Percentiles rank a stretch among this genome's conserved stretches.
Evolutionary conservation across 805 yeast genomes (phyloP).

Genomic region (Candida ascalaphidarum): DNA sequence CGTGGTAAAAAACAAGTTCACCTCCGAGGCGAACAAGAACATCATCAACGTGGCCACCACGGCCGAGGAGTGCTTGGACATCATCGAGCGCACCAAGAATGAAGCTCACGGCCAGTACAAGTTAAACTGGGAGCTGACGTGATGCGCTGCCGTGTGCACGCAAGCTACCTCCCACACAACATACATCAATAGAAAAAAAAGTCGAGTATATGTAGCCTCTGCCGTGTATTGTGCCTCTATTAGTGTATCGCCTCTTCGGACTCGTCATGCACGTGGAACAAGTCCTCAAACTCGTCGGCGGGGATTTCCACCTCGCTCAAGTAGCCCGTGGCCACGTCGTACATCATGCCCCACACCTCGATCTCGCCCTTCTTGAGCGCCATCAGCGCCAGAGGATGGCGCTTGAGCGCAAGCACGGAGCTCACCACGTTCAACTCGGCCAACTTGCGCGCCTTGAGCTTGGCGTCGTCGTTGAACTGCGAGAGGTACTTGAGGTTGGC

Average conservation of each 20-base stretch:
- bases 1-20: conserved; percentile 59
- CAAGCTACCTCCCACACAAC: too few species aligned
- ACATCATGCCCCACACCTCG: conserved; percentile 76
- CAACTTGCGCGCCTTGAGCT: conserved; percentile 49
- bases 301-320: conserved; percentile 34
- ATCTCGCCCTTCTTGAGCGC: conserved; percentile 57
- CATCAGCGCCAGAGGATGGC: conserved; percentile 58
- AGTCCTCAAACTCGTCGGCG: conserved; percentile 34
- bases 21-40: conserved; percentile 55
- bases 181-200: not conserved
- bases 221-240: not conserved
- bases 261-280: conserved; percentile 30
- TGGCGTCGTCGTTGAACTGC: conserved; percentile 37
- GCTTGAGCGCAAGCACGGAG: conserved; percentile 60
- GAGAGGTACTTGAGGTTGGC: conserved; percentile 44
- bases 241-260: conserved; percentile 14
- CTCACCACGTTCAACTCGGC: conserved; percentile 69
- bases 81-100: conserved; percentile 49
- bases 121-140: conserved; percentile 51
- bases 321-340: conserved; percentile 73
- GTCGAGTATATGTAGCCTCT: not conserved
- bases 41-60: conserved; percentile 64
- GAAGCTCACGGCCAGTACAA: conserved; percentile 74
- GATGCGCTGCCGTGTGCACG: too few species aligned
- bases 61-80: conserved; percentile 57